phyloP scores from a whole-genome alignment of 2,329 filamentous ascomycete genomes.

The Chaetomiaceae sp. region DNA sequence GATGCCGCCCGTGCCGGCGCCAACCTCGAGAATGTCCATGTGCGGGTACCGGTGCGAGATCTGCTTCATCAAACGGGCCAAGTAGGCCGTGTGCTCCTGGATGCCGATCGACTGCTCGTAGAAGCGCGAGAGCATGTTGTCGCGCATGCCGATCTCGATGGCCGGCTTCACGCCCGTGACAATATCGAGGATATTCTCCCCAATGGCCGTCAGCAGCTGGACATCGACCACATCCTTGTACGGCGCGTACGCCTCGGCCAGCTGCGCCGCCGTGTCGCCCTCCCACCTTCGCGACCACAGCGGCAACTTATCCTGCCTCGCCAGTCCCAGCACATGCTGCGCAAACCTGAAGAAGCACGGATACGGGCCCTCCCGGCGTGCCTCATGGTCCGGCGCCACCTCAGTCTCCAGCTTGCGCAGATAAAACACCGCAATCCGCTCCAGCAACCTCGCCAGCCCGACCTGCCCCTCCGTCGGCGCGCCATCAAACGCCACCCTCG shows the following conservation, averaged over 20 bases:
- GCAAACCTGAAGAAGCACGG: neutral
- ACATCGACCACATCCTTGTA: neutral
- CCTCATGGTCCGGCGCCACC: constrained; percentile 1
- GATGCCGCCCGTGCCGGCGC: constrained; percentile 25
- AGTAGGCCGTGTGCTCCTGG: neutral
- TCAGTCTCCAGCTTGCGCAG: constrained; percentile 1
- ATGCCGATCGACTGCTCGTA: neutral
- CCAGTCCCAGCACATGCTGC: neutral
- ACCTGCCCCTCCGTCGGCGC: neutral
- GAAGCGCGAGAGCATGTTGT: neutral
- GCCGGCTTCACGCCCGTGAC: neutral
- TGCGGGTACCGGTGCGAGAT: neutral
- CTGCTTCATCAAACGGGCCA: neutral
- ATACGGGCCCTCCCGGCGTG: neutral
- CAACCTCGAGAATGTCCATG: too few relatives aligned
- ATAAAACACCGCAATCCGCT: constrained; percentile 3
- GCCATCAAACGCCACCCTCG: neutral
- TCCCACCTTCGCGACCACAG: neutral
- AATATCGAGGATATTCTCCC: neutral
- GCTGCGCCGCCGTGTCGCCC: neutral
- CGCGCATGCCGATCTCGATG: neutral
- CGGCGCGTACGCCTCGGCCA: neutral
- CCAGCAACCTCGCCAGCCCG: neutral
- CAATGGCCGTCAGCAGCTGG: neutral
- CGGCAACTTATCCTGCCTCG: neutral